phyloP scores from a whole-genome alignment of 176 grass and related monocot genomes.

The Puya raimondii region DNA sequence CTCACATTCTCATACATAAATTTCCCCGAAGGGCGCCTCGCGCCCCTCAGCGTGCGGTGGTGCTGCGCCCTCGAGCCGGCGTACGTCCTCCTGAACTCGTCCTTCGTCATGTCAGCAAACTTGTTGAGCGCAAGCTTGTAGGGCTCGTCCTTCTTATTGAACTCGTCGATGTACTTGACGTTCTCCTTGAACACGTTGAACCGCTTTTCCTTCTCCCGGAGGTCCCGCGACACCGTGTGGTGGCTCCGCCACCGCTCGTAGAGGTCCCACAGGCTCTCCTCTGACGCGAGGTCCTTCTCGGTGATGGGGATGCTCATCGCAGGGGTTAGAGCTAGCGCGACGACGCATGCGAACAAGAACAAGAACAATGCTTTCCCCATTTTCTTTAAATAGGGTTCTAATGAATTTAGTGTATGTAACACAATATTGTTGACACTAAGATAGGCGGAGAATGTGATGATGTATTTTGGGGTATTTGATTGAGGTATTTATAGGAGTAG shows the following conservation, averaged over 20 bases:
- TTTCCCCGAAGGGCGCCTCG: not conserved
- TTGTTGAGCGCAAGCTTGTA: conserved; percentile 74
- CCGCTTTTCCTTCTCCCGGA: conserved; percentile 1
- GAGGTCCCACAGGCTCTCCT: conserved; percentile 39
- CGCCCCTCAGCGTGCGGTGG: conserved; percentile 18
- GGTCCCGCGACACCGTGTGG: conserved; percentile 20
- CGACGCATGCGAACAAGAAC: not conserved
- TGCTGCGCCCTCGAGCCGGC: conserved; percentile 27
- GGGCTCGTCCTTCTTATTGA: conserved; percentile 38
- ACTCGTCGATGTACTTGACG: conserved; percentile 46
- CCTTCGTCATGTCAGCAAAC: conserved; percentile 67
- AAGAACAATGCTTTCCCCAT: conserved; percentile 25
- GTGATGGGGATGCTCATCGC: conserved; percentile 24
- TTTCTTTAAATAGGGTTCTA: not conserved
- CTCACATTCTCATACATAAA: conserved; percentile 30
- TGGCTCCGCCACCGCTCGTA: conserved; percentile 57
- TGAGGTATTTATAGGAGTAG: not conserved
- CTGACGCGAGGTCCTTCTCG: conserved; percentile 45
- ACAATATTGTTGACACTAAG: not conserved
- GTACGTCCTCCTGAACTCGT: conserved; percentile 54
- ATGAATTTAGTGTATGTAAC: not conserved
- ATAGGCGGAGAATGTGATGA: not conserved
- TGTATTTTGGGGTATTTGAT: not conserved
- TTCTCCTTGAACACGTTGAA: conserved; percentile 80
- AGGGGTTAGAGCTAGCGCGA: not conserved